phyloP scores from a whole-genome alignment of 768 basidiomycete genomes.

The Psilocybe subaeruginosa region DNA sequence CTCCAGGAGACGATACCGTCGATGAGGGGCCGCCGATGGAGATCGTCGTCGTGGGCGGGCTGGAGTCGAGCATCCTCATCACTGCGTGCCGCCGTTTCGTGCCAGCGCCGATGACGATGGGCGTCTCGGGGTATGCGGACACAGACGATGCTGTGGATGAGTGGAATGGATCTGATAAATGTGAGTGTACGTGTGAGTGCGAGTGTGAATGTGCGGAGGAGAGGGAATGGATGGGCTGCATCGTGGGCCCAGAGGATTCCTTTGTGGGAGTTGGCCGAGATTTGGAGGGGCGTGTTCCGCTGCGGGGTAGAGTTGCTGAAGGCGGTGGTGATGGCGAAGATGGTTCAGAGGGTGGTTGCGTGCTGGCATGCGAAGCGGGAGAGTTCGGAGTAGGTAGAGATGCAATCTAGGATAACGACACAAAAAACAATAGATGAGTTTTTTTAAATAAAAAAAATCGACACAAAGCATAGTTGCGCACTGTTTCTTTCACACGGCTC shows the following conservation, averaged over 20 bases:
- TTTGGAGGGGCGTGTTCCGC: constrained; percentile 27
- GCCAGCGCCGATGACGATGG: constrained; percentile 53
- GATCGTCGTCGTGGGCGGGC: constrained; percentile 34
- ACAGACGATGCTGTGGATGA: constrained; percentile 19
- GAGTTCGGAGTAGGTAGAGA: constrained; percentile 35
- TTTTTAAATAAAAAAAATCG: not conserved
- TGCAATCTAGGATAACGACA: constrained; percentile 19
- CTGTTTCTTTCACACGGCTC: constrained; percentile 29
- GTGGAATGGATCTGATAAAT: constrained; percentile 20
- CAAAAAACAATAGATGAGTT: constrained; percentile 15
- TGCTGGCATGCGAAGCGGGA: constrained; percentile 24
- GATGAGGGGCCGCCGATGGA: constrained; percentile 41
- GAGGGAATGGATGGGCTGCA: constrained; percentile 20
- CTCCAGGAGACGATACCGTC: constrained; percentile 27
- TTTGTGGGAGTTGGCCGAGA: constrained; percentile 22
- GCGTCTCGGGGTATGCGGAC: constrained; percentile 37
- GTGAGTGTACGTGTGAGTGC: constrained; percentile 16
- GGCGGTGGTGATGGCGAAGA: constrained; percentile 39
- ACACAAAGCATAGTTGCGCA: constrained; percentile 24
- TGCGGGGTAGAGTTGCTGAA: constrained; percentile 23
- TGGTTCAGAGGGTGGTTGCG: constrained; percentile 26
- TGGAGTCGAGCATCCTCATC: constrained; percentile 75
- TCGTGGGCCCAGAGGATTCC: constrained; percentile 19
- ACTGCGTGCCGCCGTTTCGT: constrained; percentile 78
- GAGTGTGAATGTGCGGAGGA: constrained; percentile 10